Percentiles rank a stretch among this genome's conserved stretches.
Evolutionary conservation across 768 basidiomycete genomes (phyloP).

Genomic region (Hypsizygus marmoreus): DNA sequence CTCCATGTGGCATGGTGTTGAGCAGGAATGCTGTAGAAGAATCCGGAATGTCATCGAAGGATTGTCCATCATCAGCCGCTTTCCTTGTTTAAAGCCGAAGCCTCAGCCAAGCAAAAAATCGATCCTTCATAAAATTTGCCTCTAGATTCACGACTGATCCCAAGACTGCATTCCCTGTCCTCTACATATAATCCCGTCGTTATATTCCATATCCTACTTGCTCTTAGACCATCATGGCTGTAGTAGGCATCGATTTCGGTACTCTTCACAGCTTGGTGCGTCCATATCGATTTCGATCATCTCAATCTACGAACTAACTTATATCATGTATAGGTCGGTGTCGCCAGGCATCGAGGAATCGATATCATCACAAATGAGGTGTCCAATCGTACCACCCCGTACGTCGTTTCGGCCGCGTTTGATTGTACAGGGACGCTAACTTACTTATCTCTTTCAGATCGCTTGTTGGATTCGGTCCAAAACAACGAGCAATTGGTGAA

Average conservation of each 20-base stretch:
- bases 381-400: slow-evolving; percentile 97
- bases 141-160: background rate
- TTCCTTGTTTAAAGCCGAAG: slow-evolving; percentile 21
- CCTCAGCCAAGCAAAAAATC: slow-evolving; percentile 21
- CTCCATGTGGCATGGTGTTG: slow-evolving; percentile 3
- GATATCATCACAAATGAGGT: slow-evolving; percentile 99
- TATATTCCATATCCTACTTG: slow-evolving; percentile 16
- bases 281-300: slow-evolving; percentile 9
- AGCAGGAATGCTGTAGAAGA: slow-evolving; percentile 22
- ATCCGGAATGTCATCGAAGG: slow-evolving; percentile 25
- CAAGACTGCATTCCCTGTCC: slow-evolving; percentile 10
- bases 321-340: slow-evolving; percentile 71
- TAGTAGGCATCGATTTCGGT: slow-evolving; percentile 95
- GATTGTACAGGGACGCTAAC: background rate
- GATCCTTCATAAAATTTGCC: slow-evolving; percentile 23
- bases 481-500: slow-evolving; percentile 91
- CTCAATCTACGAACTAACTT: slow-evolving; percentile 12
- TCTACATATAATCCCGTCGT: slow-evolving; percentile 12
- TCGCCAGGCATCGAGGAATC: slow-evolving; percentile 93
- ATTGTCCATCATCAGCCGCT: slow-evolving; percentile 14
- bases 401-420: slow-evolving; percentile 31
- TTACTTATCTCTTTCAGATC: slow-evolving; percentile 53
- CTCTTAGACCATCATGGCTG: slow-evolving; percentile 62
- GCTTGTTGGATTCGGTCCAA: slow-evolving; percentile 90
- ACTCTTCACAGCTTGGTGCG: slow-evolving; percentile 84